Evolutionary conservation across 2,329 filamentous ascomycete genomes (phyloP).

Genomic region (Aureobasidium sp.): DNA sequence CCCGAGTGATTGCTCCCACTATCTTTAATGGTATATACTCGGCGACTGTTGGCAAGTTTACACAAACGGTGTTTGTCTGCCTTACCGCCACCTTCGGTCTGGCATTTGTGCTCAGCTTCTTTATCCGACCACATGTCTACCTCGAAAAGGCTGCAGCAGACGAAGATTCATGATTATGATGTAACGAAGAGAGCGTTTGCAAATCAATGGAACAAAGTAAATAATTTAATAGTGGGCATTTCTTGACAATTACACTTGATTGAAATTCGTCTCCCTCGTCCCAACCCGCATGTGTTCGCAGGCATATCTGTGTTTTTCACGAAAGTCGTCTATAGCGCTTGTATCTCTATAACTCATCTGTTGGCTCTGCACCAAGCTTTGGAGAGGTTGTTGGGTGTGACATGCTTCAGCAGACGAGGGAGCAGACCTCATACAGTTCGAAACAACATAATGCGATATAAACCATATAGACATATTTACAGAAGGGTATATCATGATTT

Average conservation of each 20-base stretch:
- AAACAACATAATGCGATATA: not conserved
- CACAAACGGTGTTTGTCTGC: slow-evolving; percentile 76
- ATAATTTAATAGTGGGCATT: not conserved
- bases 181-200: not conserved
- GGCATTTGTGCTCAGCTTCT: slow-evolving; percentile 58
- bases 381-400: not conserved
- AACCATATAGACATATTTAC: not conserved
- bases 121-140: slow-evolving; percentile 68
- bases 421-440: not conserved
- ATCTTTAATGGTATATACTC: slow-evolving; percentile 83
- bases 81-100: slow-evolving; percentile 57
- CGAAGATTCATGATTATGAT: not conserved
- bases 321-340: not conserved
- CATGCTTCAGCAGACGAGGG: not conserved
- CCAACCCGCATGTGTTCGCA: not conserved
- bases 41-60: slow-evolving; percentile 65
- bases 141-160: slow-evolving; percentile 17
- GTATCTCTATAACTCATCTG: not conserved
- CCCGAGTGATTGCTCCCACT: slow-evolving; percentile 68
- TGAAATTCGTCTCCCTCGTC: not conserved
- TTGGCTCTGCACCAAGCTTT: not conserved
- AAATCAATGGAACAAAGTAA: not conserved
- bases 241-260: not conserved
- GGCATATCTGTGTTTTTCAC: not conserved
- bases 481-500: not conserved